These are phyloP conservation scores for Malassezia brasiliensis DNA, from an alignment of 1,284 basidiomycete genomes.

Conservation along the genomic window DNA sequence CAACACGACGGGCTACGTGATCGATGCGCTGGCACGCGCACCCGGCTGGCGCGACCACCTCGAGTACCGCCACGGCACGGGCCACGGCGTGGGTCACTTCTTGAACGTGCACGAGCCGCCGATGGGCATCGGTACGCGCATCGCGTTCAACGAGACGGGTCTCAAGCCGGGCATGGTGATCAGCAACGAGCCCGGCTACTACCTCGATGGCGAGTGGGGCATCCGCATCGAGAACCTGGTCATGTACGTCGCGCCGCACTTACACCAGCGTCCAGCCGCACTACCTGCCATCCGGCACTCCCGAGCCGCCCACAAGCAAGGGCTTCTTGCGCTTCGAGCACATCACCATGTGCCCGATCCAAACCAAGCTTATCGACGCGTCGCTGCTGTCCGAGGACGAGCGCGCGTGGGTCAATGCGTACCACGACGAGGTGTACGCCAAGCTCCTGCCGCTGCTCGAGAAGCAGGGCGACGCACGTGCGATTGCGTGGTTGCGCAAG, in stretches of 20 bases:
- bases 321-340: conserved; percentile 35
- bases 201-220: conserved; percentile 79
- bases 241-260: conserved; percentile 12
- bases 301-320: conserved; percentile 27
- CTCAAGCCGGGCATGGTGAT: conserved; percentile 45
- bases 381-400: conserved; percentile 61
- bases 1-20: conserved; percentile 68
- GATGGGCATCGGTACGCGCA: conserved; percentile 43
- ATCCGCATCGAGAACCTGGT: conserved; percentile 75
- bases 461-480: conserved; percentile 58
- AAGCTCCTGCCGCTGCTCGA: conserved; percentile 70
- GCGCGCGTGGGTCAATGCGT: conserved; percentile 70
- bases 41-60: conserved; percentile 78
- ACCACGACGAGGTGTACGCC: conserved; percentile 66
- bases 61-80: conserved; percentile 56
- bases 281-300: neutral
- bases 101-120: conserved; percentile 47
- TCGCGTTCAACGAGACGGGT: conserved; percentile 43
- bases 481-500: conserved; percentile 67
- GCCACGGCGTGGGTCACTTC: conserved; percentile 42
- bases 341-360: conserved; percentile 59
- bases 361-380: conserved; percentile 68
- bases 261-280: conserved; percentile 6
- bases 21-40: conserved; percentile 74
- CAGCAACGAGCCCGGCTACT: conserved; percentile 70